Percentiles rank a stretch among this genome's conserved stretches.
phyloP scores from a whole-genome alignment of 129 eudicot genomes.

The Artemisia annua region DNA sequence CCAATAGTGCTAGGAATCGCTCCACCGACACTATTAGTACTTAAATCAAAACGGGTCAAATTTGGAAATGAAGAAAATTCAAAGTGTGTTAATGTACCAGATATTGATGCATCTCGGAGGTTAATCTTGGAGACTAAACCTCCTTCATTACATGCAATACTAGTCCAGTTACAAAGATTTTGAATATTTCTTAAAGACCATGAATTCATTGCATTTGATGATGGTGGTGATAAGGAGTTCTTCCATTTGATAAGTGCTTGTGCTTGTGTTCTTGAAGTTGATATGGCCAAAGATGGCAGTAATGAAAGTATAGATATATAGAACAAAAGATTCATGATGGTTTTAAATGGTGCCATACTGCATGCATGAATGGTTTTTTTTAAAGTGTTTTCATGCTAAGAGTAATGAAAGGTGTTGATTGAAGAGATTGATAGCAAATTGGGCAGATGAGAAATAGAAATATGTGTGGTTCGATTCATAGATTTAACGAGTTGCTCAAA shows the following conservation, averaged over 20 bases:
- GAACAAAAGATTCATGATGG: constrained; percentile 20
- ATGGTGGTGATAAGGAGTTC: constrained; percentile 37
- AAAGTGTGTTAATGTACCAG: constrained; percentile 45
- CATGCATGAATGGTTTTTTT: constrained; percentile 20
- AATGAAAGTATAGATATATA: constrained; percentile 30
- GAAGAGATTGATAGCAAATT: neutral
- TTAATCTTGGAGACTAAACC: constrained; percentile 43
- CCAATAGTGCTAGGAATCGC: constrained; percentile 54
- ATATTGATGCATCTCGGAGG: constrained; percentile 32
- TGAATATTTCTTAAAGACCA: constrained; percentile 58
- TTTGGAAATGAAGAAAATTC: constrained; percentile 52
- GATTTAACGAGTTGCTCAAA: neutral
- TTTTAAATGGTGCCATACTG: constrained; percentile 37
- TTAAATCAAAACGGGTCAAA: constrained; percentile 47
- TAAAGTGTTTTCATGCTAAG: neutral
- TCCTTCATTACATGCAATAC: constrained; percentile 45
- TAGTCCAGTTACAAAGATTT: constrained; percentile 44
- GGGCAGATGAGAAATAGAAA: neutral
- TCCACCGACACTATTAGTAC: constrained; percentile 44
- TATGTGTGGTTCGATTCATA: neutral
- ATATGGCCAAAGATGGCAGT: constrained; percentile 26
- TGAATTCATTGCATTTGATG: constrained; percentile 44
- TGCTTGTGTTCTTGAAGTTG: constrained; percentile 60
- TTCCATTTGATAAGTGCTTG: constrained; percentile 65
- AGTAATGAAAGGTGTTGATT: neutral